phyloP scores from a whole-genome alignment of 495 filamentous ascomycete genomes.

The Aspergillus avenaceus region DNA sequence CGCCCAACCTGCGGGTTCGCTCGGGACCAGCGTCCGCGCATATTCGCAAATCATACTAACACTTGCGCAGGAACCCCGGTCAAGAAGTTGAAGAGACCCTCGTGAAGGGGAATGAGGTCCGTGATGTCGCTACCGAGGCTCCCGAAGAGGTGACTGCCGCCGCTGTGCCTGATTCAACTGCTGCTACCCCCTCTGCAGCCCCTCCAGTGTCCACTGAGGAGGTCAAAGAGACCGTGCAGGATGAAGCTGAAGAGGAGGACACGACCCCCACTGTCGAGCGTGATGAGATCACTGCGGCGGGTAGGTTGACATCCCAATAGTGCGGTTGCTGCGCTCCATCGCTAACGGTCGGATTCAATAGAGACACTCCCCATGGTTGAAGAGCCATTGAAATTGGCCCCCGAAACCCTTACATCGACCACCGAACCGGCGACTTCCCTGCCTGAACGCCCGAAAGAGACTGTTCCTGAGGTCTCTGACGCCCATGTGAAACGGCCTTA shows the following conservation, averaged over 20 bases:
- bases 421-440: conserved; percentile 18
- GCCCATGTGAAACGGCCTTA: conserved; percentile 23
- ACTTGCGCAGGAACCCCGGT: conserved; percentile 25
- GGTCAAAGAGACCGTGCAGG: conserved; percentile 13
- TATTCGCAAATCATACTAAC: not conserved
- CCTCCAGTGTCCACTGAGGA: conserved; percentile 18
- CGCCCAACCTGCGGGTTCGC: not conserved
- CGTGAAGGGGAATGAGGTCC: conserved; percentile 27
- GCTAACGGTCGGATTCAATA: conserved; percentile 2
- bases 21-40: not conserved
- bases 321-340: not conserved
- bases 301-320: not conserved
- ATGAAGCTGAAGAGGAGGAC: conserved; percentile 22
- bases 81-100: conserved; percentile 39
- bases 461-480: conserved; percentile 8
- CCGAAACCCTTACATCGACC: not conserved
- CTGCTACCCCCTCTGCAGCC: conserved; percentile 17
- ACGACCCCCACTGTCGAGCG: conserved; percentile 12
- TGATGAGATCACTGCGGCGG: not conserved
- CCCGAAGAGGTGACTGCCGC: conserved; percentile 21
- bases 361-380: conserved; percentile 19
- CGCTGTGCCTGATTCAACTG: conserved; percentile 15
- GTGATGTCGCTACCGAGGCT: conserved; percentile 18
- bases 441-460: conserved; percentile 30
- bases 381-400: conserved; percentile 11